Base-by-base conservation (phyloP, 148 eudicot species). In the Rhododendron kiyosumense region DNA sequence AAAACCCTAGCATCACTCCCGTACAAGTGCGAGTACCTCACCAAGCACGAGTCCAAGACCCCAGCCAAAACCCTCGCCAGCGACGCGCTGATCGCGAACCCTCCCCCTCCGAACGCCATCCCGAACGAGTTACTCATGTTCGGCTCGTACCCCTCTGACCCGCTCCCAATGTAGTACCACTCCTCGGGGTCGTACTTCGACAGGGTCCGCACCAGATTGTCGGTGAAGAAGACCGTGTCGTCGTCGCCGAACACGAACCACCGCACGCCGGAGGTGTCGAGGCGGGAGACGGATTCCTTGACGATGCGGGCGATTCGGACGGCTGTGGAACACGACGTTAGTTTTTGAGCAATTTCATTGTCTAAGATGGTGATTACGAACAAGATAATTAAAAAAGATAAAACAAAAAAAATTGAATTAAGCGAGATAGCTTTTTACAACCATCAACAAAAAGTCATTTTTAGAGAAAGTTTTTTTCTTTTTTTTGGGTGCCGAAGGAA, bases 61-160 rank as follows among this genome's bases (percentile, higher is more conserved):
- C 83, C 78, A n/a, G 91, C 92, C 76, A 96, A 87, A 82, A 88
- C 96, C 89, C 81, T 90, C 8, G 92, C 96, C 81, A 96, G 84
- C 1, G 94, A 85, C 0, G 76, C 34, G 36, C 98, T 96, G 18
- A 96, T 85, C 1, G 94, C 98, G 67, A 92, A 96, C 20, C 98
- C 98, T 15, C 91, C 98, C 1, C 98, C 98, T 1, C 98, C 96
- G 82, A 86, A 94, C 11, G 96, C 98, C 94, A 93, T 93, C 9
- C 81, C 93, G 82, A 95, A 95, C 43, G 90, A 88, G 82, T 87
- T 57, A 76, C 61, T 75, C 78, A 79, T 34, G 63, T 89, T 93
- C 88, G 91, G 93, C 74, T 87, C 90, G 36, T 85, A 85, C 52
- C 92, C 89, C 91, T 95, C 97, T 11, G 97, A 93, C 28, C 45